Evolutionary conservation across 23 red algal species (phyloP), one percentile per base, ranked within the genome.

Genomic region (Gracilaria domingensis): DNA sequence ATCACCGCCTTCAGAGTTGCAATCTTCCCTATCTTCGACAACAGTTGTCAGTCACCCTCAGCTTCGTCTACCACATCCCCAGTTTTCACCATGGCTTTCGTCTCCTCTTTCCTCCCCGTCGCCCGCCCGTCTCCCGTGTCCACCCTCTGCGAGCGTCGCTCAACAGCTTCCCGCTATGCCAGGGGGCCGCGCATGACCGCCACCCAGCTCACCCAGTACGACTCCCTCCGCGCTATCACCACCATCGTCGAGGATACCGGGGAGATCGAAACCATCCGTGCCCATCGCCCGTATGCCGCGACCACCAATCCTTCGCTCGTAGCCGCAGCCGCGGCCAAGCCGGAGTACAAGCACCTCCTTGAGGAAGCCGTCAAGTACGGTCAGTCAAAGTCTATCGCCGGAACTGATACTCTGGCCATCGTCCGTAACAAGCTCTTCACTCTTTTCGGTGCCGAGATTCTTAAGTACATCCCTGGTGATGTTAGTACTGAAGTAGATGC

Each of bases 301-400:
- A 97, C 95, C 33, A 97, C 95, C 23, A 97, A 97, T 55, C 95
- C 95, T 26, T 97, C 95, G 2, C 88, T 97, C 1, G 88, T 97
- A 2, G 80, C 86, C 32, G 49, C 82, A 25, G 95, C 95, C 36
- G 90, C 95, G 14, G 44, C 76, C 25, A 54, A 88, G 29, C 76
- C 75, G 14, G 66, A 91, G 71, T 97, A 97, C 72, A 59, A 75
- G 20, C 67, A 81, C 59, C 35, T 91, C 47, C 73, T 97, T 33
- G 83, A 89, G 1, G 85, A 93, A 51, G 95, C 95, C 49, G 75
- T 97, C 12, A 40, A 35, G 67, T 97, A 86, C 73, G 88, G 84
- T 13, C 80, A 75, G 24, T 30, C 82, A 24, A 67, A 91, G 32
- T 47, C 55, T 9, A 29, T 61, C 40, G 85, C 25, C 21, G 65